Conservation (phyloP, 2,329 filamentous ascomycete species). For the Fusarium dimerum region DNA sequence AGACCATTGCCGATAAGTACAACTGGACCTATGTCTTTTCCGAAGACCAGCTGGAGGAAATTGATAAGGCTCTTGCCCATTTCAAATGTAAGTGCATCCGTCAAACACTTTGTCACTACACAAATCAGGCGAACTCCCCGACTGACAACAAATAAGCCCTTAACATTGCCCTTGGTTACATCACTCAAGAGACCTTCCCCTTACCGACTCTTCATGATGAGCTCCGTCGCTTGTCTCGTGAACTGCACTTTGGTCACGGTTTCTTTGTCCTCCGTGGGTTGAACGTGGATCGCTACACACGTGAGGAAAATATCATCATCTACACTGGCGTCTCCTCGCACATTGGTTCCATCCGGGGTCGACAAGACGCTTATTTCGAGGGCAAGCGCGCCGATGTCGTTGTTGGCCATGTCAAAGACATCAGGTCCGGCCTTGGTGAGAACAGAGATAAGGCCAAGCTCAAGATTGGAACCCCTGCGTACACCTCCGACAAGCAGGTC, state of each 20-base stretch:
- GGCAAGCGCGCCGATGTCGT: constrained; percentile 53
- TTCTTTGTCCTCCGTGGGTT: constrained; percentile 64
- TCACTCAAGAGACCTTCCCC: constrained; percentile 55
- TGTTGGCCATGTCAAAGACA: constrained; percentile 54
- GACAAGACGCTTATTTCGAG: constrained; percentile 50
- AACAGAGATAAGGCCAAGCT: constrained; percentile 21
- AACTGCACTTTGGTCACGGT: constrained; percentile 59
- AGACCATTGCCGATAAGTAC: constrained; percentile 6
- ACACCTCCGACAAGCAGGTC: constrained; percentile 60
- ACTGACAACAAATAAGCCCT: constrained; percentile 5
- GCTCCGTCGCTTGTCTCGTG: constrained; percentile 52
- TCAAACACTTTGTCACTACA: too few species aligned
- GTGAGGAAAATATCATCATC: constrained; percentile 60
- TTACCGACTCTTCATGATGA: constrained; percentile 51
- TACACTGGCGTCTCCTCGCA: constrained; percentile 62
- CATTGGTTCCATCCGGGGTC: constrained; percentile 53
- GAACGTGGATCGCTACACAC: constrained; percentile 50
- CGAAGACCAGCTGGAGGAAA: constrained; percentile 2
- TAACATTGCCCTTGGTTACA: constrained; percentile 14
- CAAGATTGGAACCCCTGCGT: constrained; percentile 55
- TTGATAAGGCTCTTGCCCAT: constrained; percentile 9
- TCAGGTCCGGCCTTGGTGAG: constrained; percentile 38
- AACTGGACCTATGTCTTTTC: constrained; percentile 12
- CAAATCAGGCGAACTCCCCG: not conserved
- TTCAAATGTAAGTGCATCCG: constrained; percentile 1